A percentile compares a stretch with the other conserved stretches of the same genome.
These are phyloP conservation scores for Leishmania tropica DNA, from an alignment of 208 protist genomes.

Conservation along the genomic window DNA sequence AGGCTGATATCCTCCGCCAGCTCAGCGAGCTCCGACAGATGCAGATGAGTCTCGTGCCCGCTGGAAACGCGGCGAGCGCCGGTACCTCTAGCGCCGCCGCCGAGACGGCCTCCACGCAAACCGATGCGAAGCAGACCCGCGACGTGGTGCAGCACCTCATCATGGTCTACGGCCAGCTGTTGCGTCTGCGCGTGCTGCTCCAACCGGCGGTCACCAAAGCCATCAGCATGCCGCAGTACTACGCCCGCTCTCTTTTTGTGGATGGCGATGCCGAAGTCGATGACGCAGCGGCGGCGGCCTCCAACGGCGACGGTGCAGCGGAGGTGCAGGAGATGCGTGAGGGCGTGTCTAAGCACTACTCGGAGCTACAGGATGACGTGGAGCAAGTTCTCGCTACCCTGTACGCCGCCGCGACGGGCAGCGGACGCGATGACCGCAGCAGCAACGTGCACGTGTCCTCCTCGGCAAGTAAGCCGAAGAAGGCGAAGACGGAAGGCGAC, in stretches of 20 bases:
- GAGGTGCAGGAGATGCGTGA: slow-evolving; percentile 24
- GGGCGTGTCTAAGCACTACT: slow-evolving; percentile 21
- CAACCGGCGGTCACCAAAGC: slow-evolving; percentile 68
- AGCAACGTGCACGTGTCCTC: neutral
- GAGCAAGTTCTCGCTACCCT: slow-evolving; percentile 30
- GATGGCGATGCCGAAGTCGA: slow-evolving; percentile 23
- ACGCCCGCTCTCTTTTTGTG: slow-evolving; percentile 59
- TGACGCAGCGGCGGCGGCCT: slow-evolving; percentile 8
- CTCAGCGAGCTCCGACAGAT: slow-evolving; percentile 36
- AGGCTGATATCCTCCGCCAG: slow-evolving; percentile 38
- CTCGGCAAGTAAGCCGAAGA: slow-evolving; percentile 4
- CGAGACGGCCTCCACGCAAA: neutral
- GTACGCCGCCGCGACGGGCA: slow-evolving; percentile 21
- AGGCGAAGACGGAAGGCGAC: slow-evolving; percentile 7
- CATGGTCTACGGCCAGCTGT: slow-evolving; percentile 74
- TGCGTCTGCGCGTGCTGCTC: slow-evolving; percentile 72
- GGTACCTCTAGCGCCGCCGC: neutral
- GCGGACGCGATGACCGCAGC: neutral
- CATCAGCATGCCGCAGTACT: slow-evolving; percentile 81
- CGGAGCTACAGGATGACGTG: slow-evolving; percentile 36
- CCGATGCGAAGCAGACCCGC: slow-evolving; percentile 38
- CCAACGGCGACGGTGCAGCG: slow-evolving; percentile 18
- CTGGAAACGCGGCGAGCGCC: neutral
- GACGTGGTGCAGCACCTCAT: slow-evolving; percentile 60
- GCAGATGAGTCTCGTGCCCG: slow-evolving; percentile 26